Percentiles rank a stretch among this genome's conserved stretches.
phyloP scores from a whole-genome alignment of 495 filamentous ascomycete genomes.

The Neurospora discreta region DNA sequence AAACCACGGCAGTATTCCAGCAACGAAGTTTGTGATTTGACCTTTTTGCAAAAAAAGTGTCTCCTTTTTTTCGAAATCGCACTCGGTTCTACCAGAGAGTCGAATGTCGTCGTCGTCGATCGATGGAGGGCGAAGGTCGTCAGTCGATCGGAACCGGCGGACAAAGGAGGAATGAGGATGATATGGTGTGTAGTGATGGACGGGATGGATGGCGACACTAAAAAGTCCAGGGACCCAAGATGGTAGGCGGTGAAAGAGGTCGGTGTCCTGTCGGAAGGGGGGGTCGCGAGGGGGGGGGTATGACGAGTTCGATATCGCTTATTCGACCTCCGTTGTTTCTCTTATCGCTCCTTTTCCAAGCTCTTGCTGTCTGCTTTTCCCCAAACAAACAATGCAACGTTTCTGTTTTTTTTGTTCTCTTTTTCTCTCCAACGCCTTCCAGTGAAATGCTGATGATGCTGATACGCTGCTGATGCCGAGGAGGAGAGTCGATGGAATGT shows the following conservation, averaged over 20 bases:
- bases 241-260: not conserved
- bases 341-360: not conserved
- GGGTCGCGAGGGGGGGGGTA: not conserved
- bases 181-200: not conserved
- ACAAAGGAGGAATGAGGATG: not conserved
- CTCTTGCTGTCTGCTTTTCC: not conserved
- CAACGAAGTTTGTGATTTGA: constrained; percentile 23
- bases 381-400: not conserved
- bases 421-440: not conserved
- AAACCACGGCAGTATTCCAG: constrained; percentile 27
- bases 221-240: not conserved
- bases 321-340: not conserved
- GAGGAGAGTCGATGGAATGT: not conserved
- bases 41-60: constrained; percentile 1
- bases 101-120: not conserved
- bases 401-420: not conserved
- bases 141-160: not conserved
- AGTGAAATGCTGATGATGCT: not conserved
- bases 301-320: not conserved
- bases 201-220: not conserved
- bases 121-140: not conserved
- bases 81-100: constrained; percentile 1
- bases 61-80: not conserved
- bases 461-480: not conserved
- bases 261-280: not conserved